phyloP scores from a whole-genome alignment of 208 protist genomes.

The Leishmania arabica region DNA sequence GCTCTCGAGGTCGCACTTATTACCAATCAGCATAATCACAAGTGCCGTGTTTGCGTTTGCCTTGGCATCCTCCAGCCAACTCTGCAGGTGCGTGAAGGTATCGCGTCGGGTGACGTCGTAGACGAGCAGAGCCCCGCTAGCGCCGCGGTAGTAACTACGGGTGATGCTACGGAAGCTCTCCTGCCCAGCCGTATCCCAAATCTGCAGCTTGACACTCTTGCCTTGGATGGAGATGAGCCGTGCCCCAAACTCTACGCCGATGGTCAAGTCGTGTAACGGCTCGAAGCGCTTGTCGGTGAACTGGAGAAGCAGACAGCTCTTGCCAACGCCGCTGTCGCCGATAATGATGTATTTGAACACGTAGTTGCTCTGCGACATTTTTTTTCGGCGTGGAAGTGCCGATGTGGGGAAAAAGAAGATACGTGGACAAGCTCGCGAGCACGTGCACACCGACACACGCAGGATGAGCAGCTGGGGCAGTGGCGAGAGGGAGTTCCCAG shows the following conservation, averaged over 20 bases:
- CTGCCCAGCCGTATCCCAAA: slow-evolving; percentile 98
- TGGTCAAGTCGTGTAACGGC: slow-evolving; percentile 99
- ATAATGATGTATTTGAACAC: slow-evolving; percentile 99
- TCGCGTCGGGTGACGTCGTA: slow-evolving; percentile 98
- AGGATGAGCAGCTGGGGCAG: neutral
- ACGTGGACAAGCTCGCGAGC: neutral
- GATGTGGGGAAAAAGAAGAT: neutral
- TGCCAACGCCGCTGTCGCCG: slow-evolving; percentile 96
- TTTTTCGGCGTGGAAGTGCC: neutral
- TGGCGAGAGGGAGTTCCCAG: too few species aligned
- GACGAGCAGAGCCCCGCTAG: slow-evolving; percentile 97
- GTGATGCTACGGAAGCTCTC: slow-evolving; percentile 99
- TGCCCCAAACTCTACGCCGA: slow-evolving; percentile 99
- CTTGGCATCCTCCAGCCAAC: slow-evolving; percentile 97
- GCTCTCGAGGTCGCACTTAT: slow-evolving; percentile 98
- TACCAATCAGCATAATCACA: slow-evolving; percentile 99
- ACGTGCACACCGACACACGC: neutral
- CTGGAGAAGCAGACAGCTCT: slow-evolving; percentile 98
- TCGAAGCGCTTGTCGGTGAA: slow-evolving; percentile 99
- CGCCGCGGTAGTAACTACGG: slow-evolving; percentile 99
- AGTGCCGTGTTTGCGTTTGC: slow-evolving; percentile 96
- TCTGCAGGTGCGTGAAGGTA: slow-evolving; percentile 97
- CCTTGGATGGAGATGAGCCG: slow-evolving; percentile 95
- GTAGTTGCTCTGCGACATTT: slow-evolving; percentile 58
- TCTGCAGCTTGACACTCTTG: slow-evolving; percentile 98